Evolutionary conservation across 768 basidiomycete genomes (phyloP).

Genomic region (Boletus rubroflammeus): DNA sequence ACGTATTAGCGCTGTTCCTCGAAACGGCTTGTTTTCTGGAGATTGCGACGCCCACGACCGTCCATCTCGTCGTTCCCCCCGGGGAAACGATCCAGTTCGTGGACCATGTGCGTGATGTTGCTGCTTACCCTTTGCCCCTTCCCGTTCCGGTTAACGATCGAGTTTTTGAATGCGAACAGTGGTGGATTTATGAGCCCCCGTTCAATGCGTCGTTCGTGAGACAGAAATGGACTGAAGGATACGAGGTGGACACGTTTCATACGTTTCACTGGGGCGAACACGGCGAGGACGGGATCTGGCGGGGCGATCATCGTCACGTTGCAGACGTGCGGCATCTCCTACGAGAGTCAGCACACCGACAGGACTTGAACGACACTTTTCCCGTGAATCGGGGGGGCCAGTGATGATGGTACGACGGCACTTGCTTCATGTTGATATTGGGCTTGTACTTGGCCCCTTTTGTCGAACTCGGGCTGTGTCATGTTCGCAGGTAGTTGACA

Average conservation of each 20-base stretch:
- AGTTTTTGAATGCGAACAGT: conserved; percentile 20
- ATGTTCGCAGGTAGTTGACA: background rate
- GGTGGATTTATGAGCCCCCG: conserved; percentile 49
- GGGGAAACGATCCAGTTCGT: conserved; percentile 43
- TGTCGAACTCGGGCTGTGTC: background rate
- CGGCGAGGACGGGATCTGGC: conserved; percentile 34
- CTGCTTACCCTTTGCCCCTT: background rate
- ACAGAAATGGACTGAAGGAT: conserved; percentile 42
- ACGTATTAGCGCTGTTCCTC: conserved; percentile 41
- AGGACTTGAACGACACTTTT: conserved; percentile 29
- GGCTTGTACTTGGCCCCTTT: background rate
- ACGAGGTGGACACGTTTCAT: conserved; percentile 51
- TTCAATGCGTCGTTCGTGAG: conserved; percentile 46
- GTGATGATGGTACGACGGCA: background rate
- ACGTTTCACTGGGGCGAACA: conserved; percentile 48
- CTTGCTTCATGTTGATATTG: background rate
- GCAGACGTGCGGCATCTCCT: conserved; percentile 36
- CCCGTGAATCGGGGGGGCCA: conserved; percentile 8
- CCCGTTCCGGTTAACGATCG: background rate
- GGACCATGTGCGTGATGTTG: conserved; percentile 38
- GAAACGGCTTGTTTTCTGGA: conserved; percentile 49
- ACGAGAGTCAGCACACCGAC: conserved; percentile 38
- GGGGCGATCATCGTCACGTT: conserved; percentile 33
- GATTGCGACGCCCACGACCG: conserved; percentile 44
- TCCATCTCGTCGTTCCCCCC: conserved; percentile 41